Conservation (phyloP, 2,329 filamentous ascomycete genomes). For the Zymoseptoria passerinii region DNA sequence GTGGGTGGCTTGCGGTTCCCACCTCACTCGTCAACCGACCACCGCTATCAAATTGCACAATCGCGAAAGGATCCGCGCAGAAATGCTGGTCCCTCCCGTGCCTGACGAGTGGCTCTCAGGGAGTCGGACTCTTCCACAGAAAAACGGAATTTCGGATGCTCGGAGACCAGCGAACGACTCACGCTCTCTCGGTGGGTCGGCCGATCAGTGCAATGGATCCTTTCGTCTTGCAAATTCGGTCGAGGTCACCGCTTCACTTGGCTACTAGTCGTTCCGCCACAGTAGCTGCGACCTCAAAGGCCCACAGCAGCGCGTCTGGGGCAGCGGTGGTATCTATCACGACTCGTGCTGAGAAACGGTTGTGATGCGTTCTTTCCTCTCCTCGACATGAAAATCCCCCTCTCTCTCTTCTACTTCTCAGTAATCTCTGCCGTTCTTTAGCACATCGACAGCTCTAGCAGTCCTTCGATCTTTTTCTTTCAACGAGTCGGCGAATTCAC, state of each 20-base stretch:
- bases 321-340: background rate
- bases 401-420: background rate
- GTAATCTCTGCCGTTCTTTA: background rate
- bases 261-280: background rate
- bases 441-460: background rate
- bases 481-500: background rate
- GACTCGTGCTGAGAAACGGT: background rate
- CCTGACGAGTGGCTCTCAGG: background rate
- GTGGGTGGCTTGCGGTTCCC: background rate
- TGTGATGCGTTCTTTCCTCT: background rate
- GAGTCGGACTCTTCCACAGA: background rate
- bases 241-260: background rate
- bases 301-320: background rate
- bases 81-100: background rate
- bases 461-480: background rate
- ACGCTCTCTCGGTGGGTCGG: background rate
- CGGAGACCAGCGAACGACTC: background rate
- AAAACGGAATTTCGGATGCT: background rate
- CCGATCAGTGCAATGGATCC: slow-evolving; percentile 4
- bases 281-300: background rate
- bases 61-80: background rate
- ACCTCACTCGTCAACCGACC: background rate
- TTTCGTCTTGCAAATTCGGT: slow-evolving; percentile 1
- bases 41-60: background rate
- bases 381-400: too few species aligned